Base-by-base conservation (phyloP, 768 basidiomycete genomes). In the Collybia mongolica region DNA sequence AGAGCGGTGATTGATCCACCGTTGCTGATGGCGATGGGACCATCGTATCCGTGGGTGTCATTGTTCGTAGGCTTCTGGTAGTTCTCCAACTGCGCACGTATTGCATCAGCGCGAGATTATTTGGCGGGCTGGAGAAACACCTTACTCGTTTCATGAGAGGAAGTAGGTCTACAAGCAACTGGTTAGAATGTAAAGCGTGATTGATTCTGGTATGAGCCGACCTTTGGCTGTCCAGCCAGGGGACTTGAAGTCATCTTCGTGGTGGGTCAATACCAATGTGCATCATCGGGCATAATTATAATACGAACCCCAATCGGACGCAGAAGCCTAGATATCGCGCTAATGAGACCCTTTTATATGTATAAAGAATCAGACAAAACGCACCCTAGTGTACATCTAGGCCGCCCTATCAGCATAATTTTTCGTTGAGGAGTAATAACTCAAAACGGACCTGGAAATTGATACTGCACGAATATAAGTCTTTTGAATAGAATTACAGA, bases 11-110 rank as follows among this genome's bases (percentile, higher is more conserved):
- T 75, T 18, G 80, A 75, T 46, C 85, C 84, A 56, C 86, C 85
- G 53, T 86, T 85, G 55, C 79, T 81, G 62, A 87, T 86, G 12
- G 83, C 83, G 48, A 88, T 84, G n/a, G 86, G 85, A 3, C 86
- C 86, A 50, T 83, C 78, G 54, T 86, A 86, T 37, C 85, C 86
- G 63, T 87, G 84, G 2, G 77, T 81, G 51, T 82, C 70, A 63
- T 81, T 86, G 70, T 84, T 84, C 20, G 63, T 66, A 1, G 86
- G 84, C 68, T 86, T 86, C 74, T 87, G 86, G 63, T 88, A 87
- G 70, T 86, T 85, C 75, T 88, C 85, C 48, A 87, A 70, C 78
- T 83, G 56, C 9, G 39, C 47, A n/a, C 44, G 17, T 39, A n/a
- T 19, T 39, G 3, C 14, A 14, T 32, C 32, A 32, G 11, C 11